Percentiles rank a stretch among this genome's conserved stretches.
Evolutionary conservation across 345 rosid genomes (phyloP).

Genomic region (Rubroshorea leprosula): DNA sequence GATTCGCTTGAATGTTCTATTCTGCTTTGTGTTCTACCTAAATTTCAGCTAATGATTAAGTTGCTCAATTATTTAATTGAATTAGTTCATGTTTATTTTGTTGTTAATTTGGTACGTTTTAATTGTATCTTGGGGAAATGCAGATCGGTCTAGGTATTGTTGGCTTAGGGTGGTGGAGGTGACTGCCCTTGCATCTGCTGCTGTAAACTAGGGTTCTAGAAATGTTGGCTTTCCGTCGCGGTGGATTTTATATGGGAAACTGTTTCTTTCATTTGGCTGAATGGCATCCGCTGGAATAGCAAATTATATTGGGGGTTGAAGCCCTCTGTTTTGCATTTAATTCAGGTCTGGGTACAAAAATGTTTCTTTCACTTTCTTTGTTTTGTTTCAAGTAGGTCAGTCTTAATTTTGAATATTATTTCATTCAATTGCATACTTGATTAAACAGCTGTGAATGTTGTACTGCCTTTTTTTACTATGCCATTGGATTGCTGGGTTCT

Average conservation of each 20-base stretch:
- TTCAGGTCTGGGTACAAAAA: constrained; percentile 24
- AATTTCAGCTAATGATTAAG: background rate
- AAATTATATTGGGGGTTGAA: constrained; percentile 40
- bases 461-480: background rate
- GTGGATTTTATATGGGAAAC: constrained; percentile 33
- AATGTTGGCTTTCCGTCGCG: constrained; percentile 44
- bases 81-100: too few relatives aligned
- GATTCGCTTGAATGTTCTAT: background rate
- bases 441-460: background rate
- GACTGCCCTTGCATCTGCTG: background rate
- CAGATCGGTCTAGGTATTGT: background rate
- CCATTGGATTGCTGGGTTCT: background rate
- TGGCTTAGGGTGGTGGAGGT: background rate
- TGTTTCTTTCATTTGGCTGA: constrained; percentile 71
- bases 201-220: constrained; percentile 33
- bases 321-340: constrained; percentile 24
- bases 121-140: background rate
- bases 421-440: background rate
- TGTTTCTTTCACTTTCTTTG: background rate
- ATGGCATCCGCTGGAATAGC: constrained; percentile 90
- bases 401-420: background rate
- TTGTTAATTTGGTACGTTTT: background rate
- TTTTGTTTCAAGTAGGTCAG: background rate
- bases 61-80: background rate
- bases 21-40: too few relatives aligned